Conservation (phyloP, 1,284 basidiomycete genomes). For the Pseudozyma sp. region DNA sequence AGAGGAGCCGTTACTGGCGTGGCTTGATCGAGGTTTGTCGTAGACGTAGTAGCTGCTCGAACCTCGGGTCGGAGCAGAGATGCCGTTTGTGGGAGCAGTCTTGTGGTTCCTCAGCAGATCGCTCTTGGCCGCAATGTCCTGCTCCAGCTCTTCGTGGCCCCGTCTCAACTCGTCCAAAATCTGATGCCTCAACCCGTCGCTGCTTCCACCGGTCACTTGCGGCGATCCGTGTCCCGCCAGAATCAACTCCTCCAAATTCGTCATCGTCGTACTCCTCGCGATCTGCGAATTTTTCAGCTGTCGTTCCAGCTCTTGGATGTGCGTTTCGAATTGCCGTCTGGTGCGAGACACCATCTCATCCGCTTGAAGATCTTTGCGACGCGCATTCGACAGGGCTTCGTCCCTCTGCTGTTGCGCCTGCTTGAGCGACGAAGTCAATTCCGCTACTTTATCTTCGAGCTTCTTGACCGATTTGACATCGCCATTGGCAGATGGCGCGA, state of each 20-base stretch:
- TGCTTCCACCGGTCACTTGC: constrained; percentile 11
- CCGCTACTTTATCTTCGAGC: constrained; percentile 76
- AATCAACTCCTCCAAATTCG: constrained; percentile 62
- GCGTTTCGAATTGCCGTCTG: constrained; percentile 77
- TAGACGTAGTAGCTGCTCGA: constrained; percentile 53
- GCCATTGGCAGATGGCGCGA: constrained; percentile 27
- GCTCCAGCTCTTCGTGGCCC: constrained; percentile 65
- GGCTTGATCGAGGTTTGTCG: constrained; percentile 20
- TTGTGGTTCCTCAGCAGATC: constrained; percentile 57
- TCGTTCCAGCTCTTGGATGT: constrained; percentile 76
- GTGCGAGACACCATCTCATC: constrained; percentile 77
- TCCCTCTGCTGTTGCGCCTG: constrained; percentile 63
- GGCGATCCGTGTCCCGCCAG: constrained; percentile 35
- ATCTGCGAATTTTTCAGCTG: constrained; percentile 71
- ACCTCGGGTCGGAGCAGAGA: constrained; percentile 9
- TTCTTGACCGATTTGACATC: constrained; percentile 61
- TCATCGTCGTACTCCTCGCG: constrained; percentile 69
- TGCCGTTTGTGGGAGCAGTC: constrained; percentile 3
- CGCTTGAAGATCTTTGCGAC: constrained; percentile 76
- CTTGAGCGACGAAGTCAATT: constrained; percentile 58
- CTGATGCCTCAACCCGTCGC: constrained; percentile 76
- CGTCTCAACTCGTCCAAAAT: constrained; percentile 77
- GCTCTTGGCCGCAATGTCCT: constrained; percentile 63
- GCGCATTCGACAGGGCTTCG: constrained; percentile 73
- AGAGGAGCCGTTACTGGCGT: constrained; percentile 1